These are phyloP conservation scores for Exophiala spinifera DNA, from an alignment of 2,329 filamentous ascomycete genomes.

Conservation along the genomic window DNA sequence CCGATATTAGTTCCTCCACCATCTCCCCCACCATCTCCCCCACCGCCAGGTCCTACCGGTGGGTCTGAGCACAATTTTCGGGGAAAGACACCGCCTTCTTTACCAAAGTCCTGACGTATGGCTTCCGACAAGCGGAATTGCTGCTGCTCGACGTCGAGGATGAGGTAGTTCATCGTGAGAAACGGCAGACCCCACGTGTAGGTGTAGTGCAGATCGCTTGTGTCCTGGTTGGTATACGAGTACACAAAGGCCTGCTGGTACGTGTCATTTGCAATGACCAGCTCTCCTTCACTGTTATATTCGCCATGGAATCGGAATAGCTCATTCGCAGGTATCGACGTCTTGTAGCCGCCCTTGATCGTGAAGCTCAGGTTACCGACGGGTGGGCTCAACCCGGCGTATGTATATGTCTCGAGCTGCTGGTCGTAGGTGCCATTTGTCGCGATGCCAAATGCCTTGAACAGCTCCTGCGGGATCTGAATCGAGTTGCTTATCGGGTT, in stretches of 20 bases:
- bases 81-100: conserved; percentile 3
- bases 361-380: conserved; percentile 4
- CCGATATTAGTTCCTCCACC: conserved; percentile 11
- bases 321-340: conserved; percentile 1
- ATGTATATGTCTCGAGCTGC: background rate
- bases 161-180: conserved; percentile 23
- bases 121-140: conserved; percentile 17
- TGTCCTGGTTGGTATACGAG: background rate
- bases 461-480: conserved; percentile 4
- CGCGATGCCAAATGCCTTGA: background rate
- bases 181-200: conserved; percentile 19
- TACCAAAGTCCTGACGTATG: conserved; percentile 7
- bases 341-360: conserved; percentile 3
- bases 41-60: no score
- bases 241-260: background rate
- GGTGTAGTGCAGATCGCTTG: background rate
- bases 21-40: no score
- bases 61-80: background rate
- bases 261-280: conserved; percentile 3
- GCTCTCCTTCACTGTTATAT: background rate
- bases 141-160: conserved; percentile 14
- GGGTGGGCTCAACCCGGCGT: background rate
- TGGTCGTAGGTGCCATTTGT: background rate
- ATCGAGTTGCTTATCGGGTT: conserved; percentile 2
- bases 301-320: background rate